Evolutionary conservation across 2,329 filamentous ascomycete genomes (phyloP).

Genomic region (Emergomyces pasteurianus): DNA sequence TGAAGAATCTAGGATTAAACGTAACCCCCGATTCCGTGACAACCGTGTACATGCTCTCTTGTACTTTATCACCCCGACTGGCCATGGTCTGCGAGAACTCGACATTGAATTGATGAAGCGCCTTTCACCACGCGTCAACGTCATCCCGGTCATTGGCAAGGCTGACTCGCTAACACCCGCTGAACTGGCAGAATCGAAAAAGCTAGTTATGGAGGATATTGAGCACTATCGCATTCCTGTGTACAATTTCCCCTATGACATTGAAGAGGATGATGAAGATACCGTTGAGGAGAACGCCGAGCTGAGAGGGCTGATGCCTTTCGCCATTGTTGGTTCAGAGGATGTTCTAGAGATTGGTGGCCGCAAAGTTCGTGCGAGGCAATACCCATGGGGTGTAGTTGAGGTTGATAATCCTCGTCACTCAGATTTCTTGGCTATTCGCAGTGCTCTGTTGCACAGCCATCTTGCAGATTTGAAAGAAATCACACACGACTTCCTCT

Average conservation of each 20-base stretch:
- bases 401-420: slow-evolving; percentile 99
- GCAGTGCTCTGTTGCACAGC: slow-evolving; percentile 91
- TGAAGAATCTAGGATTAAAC: slow-evolving; percentile 99
- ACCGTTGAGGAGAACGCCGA: slow-evolving; percentile 99
- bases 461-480: slow-evolving; percentile 98
- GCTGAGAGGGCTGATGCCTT: slow-evolving; percentile 93
- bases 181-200: slow-evolving; percentile 97
- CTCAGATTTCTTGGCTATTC: slow-evolving; percentile 95
- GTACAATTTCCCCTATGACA: slow-evolving; percentile 99
- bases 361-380: slow-evolving; percentile 80
- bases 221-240: slow-evolving; percentile 99
- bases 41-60: slow-evolving; percentile 97
- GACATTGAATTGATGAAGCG: slow-evolving; percentile 99
- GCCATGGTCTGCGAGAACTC: slow-evolving; percentile 93
- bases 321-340: slow-evolving; percentile 96
- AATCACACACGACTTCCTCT: slow-evolving; percentile 98
- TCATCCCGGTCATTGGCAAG: slow-evolving; percentile 97
- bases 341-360: slow-evolving; percentile 90
- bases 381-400: slow-evolving; percentile 98
- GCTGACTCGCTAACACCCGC: slow-evolving; percentile 93
- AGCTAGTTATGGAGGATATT: slow-evolving; percentile 99
- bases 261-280: slow-evolving; percentile 98
- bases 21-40: slow-evolving; percentile 98
- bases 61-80: slow-evolving; percentile 98
- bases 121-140: slow-evolving; percentile 93